Evolutionary conservation across 257 asterid genomes (phyloP).

Genomic region (Gentiana macrophylla): DNA sequence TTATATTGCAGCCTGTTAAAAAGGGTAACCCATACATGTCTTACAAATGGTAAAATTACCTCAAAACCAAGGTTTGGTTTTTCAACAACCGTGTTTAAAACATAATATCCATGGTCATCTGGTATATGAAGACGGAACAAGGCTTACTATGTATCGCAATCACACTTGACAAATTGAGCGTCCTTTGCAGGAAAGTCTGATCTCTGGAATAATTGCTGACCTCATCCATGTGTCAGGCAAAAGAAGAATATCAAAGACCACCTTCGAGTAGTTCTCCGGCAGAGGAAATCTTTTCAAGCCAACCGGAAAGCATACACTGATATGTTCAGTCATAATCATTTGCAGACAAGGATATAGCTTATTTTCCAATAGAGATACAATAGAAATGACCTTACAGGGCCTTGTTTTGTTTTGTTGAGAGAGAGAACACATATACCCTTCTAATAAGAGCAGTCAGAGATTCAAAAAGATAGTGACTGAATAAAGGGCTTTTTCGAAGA

Average conservation of each 20-base stretch:
- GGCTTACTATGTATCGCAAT: constrained; percentile 59
- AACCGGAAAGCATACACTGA: constrained; percentile 85
- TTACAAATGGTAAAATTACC: constrained; percentile 42
- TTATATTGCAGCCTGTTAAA: constrained; percentile 52
- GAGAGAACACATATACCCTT: constrained; percentile 20
- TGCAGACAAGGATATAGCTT: constrained; percentile 67
- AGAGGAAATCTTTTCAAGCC: constrained; percentile 57
- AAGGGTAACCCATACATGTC: constrained; percentile 71
- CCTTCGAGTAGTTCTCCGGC: constrained; percentile 61
- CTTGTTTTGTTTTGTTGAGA: too few relatives aligned
- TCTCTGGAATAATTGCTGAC: constrained; percentile 84
- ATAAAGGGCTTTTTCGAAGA: constrained; percentile 69
- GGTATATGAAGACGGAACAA: constrained; percentile 58
- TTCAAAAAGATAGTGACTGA: constrained; percentile 80
- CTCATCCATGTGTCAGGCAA: constrained; percentile 78
- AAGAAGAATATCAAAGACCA: constrained; percentile 70
- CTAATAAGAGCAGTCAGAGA: constrained; percentile 75
- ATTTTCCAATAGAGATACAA: constrained; percentile 62
- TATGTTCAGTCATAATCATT: constrained; percentile 52
- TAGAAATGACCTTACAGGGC: constrained; percentile 61
- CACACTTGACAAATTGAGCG: constrained; percentile 67
- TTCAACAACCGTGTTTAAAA: constrained; percentile 89
- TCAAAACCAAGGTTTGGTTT: constrained; percentile 74
- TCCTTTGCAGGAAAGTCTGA: constrained; percentile 90
- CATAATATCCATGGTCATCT: constrained; percentile 86